Base-by-base conservation (phyloP, 441 rosid genomes). In the Monsonia emarginata region DNA sequence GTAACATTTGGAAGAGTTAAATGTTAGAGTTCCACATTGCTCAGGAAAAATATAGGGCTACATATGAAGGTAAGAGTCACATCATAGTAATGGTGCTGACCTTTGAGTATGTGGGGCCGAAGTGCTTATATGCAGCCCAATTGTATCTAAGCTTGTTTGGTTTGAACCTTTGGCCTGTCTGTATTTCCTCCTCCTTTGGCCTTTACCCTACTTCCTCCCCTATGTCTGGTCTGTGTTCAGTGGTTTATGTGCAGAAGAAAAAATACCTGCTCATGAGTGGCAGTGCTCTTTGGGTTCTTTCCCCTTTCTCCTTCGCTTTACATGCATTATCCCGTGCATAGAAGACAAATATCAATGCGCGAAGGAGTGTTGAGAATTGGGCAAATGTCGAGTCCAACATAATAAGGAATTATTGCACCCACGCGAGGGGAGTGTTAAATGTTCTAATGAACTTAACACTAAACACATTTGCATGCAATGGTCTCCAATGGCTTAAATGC, bases 51-150 rank as follows among this genome's bases (percentile, higher is more conserved):
- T n/a, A 13, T 9, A 42, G n/a, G 4, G 19, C 50, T 44, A 44
- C 50, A 44, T 44, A 44, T 44, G 50, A 44, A 44, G 50, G 50
- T n/a, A n/a, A n/a, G n/a, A n/a, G n/a, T n/a, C n/a, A n/a, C n/a
- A n/a, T n/a, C n/a, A n/a, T n/a, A n/a, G n/a, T n/a, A n/a, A n/a
- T n/a, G n/a, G n/a, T n/a, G n/a, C n/a, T n/a, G n/a, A n/a, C n/a
- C n/a, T n/a, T n/a, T n/a, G n/a, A n/a, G n/a, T n/a, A n/a, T n/a
- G n/a, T n/a, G n/a, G n/a, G n/a, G n/a, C n/a, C n/a, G n/a, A n/a
- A n/a, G n/a, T n/a, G n/a, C n/a, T n/a, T n/a, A n/a, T n/a, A n/a
- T n/a, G n/a, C n/a, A n/a, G n/a, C n/a, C n/a, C n/a, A n/a, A n/a
- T 42, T 16, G 18, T 42, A 16, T 42, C 10, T 13, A 18, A 42